A percentile compares a stretch with the other conserved stretches of the same genome.
phyloP scores from a whole-genome alignment of 352 stramenopile species.

The Elongisporangium undulatum region DNA sequence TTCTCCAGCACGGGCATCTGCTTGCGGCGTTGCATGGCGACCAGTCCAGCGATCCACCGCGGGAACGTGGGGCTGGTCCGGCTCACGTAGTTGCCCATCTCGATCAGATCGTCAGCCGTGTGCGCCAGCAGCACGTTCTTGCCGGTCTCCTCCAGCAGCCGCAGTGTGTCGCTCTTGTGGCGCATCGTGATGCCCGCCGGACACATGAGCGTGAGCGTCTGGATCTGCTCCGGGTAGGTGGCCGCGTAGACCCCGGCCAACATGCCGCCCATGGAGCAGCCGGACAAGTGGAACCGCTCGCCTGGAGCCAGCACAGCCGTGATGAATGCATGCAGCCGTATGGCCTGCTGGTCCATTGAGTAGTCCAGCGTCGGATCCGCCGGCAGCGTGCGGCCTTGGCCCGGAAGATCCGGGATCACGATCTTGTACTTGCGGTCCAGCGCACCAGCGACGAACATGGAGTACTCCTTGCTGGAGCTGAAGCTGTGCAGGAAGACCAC shows the following conservation, averaged over 20 bases:
- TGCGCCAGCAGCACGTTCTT: constrained; percentile 33
- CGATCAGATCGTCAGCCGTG: constrained; percentile 27
- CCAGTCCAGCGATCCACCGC: constrained; percentile 10
- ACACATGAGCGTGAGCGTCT: constrained; percentile 41
- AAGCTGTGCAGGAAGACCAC: constrained; percentile 44
- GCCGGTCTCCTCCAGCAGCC: constrained; percentile 25
- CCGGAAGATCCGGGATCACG: constrained; percentile 35
- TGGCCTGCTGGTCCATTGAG: constrained; percentile 20
- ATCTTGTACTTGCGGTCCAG: constrained; percentile 24
- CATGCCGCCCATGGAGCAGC: constrained; percentile 46
- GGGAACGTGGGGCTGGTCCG: constrained; percentile 12
- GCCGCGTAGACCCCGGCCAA: constrained; percentile 35
- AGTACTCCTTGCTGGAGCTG: constrained; percentile 35
- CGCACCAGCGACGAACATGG: constrained; percentile 16
- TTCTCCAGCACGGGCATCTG: constrained; percentile 26
- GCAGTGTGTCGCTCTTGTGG: constrained; percentile 31
- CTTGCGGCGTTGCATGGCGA: constrained; percentile 13
- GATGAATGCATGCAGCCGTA: constrained; percentile 27
- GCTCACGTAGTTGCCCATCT: constrained; percentile 24
- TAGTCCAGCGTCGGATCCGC: constrained; percentile 19
- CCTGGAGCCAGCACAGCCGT: constrained; percentile 13
- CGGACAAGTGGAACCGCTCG: constrained; percentile 32
- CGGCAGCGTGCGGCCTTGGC: constrained; percentile 28
- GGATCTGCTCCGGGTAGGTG: constrained; percentile 25
- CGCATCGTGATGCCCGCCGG: constrained; percentile 39